Evolutionary conservation across 2,329 filamentous ascomycete genomes (phyloP).

Genomic region (Onygenales sp.): DNA sequence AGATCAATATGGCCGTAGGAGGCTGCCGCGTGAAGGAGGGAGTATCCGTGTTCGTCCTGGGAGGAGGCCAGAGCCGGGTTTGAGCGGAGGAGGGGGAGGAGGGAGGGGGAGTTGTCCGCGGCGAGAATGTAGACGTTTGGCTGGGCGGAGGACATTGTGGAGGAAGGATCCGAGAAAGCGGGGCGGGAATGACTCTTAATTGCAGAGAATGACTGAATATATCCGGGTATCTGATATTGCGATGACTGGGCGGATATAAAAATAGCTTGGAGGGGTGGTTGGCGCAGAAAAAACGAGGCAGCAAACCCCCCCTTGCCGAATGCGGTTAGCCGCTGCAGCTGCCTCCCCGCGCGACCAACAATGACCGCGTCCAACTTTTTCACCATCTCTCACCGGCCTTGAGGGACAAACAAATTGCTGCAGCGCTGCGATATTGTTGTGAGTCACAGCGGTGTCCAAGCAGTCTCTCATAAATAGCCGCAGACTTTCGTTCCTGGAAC

Average conservation of each 20-base stretch:
- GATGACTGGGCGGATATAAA: neutral
- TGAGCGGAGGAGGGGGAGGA: slow-evolving; percentile 64
- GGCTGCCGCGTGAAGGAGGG: slow-evolving; percentile 80
- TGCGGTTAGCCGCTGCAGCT: too few relatives aligned
- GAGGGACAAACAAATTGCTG: too few relatives aligned
- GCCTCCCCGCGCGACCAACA: too few relatives aligned
- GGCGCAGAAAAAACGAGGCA: too few relatives aligned
- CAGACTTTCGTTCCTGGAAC: neutral
- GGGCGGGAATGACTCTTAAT: neutral
- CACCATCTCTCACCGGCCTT: too few relatives aligned
- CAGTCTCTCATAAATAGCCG: neutral
- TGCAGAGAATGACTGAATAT: too few relatives aligned
- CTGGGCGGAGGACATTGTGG: slow-evolving; percentile 14
- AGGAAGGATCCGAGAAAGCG: neutral
- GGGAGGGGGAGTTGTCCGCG: slow-evolving; percentile 65
- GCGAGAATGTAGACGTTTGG: slow-evolving; percentile 64
- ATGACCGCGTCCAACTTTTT: too few relatives aligned
- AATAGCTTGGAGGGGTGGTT: neutral
- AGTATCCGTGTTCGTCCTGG: slow-evolving; percentile 90
- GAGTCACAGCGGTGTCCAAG: too few relatives aligned
- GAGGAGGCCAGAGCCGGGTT: slow-evolving; percentile 66
- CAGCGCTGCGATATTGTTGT: too few relatives aligned
- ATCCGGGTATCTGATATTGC: too few relatives aligned
- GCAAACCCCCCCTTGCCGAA: too few relatives aligned
- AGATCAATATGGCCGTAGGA: slow-evolving; percentile 85